phyloP scores from a whole-genome alignment of 2,329 filamentous ascomycete species.

The Septoria linicola region DNA sequence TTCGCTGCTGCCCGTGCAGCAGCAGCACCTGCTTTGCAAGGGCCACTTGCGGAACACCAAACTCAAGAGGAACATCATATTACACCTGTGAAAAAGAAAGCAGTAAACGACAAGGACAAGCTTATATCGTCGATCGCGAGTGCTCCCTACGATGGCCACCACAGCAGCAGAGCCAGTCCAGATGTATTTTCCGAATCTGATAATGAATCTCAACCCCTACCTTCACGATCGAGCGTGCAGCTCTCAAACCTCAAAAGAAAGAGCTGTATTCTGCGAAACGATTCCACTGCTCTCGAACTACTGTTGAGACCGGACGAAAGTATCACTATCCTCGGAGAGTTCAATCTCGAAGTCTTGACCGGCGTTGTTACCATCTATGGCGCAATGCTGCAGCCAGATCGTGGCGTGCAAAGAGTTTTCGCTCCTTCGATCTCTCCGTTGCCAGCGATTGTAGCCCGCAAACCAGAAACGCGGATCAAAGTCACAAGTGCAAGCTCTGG shows the following conservation, averaged over 20 bases:
- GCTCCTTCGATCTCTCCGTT: slow-evolving; percentile 69
- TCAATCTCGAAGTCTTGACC: slow-evolving; percentile 59
- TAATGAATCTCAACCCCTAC: neutral
- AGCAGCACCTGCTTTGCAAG: slow-evolving; percentile 26
- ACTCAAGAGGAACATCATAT: neutral
- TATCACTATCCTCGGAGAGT: slow-evolving; percentile 60
- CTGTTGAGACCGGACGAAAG: slow-evolving; percentile 35
- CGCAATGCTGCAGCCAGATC: slow-evolving; percentile 53
- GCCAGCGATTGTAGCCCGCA: slow-evolving; percentile 58
- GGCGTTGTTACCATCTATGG: slow-evolving; percentile 67
- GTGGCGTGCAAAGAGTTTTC: slow-evolving; percentile 54
- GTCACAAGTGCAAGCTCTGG: slow-evolving; percentile 52
- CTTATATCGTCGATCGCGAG: slow-evolving; percentile 23
- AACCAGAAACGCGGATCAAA: slow-evolving; percentile 54
- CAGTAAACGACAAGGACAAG: neutral
- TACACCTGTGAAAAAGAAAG: neutral
- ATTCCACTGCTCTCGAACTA: slow-evolving; percentile 24
- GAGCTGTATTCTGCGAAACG: slow-evolving; percentile 22
- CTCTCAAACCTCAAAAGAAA: slow-evolving; percentile 22
- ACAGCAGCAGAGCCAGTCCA: slow-evolving; percentile 3
- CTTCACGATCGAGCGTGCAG: slow-evolving; percentile 2
- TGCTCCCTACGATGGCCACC: slow-evolving; percentile 26
- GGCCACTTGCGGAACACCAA: slow-evolving; percentile 4
- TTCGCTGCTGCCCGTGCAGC: slow-evolving; percentile 35
- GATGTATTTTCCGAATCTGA: slow-evolving; percentile 2